Base-by-base conservation (phyloP, 371 early-diverging fungal genomes). In the Mucor lusitanicus region DNA sequence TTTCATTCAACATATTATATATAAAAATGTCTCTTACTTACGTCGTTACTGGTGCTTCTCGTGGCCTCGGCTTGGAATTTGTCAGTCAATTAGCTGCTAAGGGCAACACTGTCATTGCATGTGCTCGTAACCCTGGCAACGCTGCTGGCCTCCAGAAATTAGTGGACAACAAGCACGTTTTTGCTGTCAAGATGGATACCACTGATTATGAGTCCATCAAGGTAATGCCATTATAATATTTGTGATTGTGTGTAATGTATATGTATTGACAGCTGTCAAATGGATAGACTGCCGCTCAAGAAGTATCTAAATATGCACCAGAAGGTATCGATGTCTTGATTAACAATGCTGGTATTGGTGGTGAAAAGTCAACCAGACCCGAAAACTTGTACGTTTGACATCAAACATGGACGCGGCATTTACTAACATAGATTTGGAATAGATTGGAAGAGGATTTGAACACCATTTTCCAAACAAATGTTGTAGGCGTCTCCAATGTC, bases 21-120 rank as follows among this genome's bases (percentile, higher is more conserved):
- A 35, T 12, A 17, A 40, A 40, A 53, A 53, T 53, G 53, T 3
- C 27, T 27, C 17, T 17, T 17, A 53, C 63, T 53, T 62, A 53
- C 33, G 50, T 62, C 33, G 53, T 62, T 12, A 82, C 83, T 59
- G 53, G 53, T 27, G 53, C 53, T 53, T 76, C 78, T 15, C 78
- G 78, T 19, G 80, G 80, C 33, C 64, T 82, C 62, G 83, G 83
- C 15, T 68, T 76, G 28, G 83, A 82, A 67, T 78, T 82, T n/a
- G 77, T 80, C 3, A 76, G 64, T 37, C 83, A 82, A 55, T 55
- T 82, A 3, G 44, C 68, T 15, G 62, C 40, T 0, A 63, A 66
- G 33, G 78, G 78, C 25, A 53, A 82, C 40, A 78, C 57, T 7
- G 72, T 80, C 3, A 70, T 80, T 61, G 83, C 83, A 7, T 71